Conservation (phyloP, 176 grass and related monocot species). For the Rhynchospora pubera region DNA sequence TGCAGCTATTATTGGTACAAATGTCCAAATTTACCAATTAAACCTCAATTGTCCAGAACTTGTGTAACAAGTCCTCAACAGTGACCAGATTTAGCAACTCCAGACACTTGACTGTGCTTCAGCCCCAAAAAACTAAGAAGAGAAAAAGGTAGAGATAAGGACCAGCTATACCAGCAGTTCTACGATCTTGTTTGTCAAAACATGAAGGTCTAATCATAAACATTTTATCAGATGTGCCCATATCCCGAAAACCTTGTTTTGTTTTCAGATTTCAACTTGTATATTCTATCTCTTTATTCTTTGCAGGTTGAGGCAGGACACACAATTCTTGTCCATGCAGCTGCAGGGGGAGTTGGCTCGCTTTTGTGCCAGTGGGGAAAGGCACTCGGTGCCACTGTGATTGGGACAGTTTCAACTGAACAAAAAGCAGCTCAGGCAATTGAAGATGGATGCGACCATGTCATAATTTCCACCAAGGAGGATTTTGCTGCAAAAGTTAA, state of each 20-base stretch:
- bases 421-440: constrained; percentile 68
- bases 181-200: not conserved
- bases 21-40: not conserved
- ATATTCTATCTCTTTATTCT: not conserved
- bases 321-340: constrained; percentile 67
- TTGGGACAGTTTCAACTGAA: constrained; percentile 81
- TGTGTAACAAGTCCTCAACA: not conserved
- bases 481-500: constrained; percentile 70
- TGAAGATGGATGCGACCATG: constrained; percentile 69
- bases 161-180: not conserved
- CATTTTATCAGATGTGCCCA: too few species aligned
- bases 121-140: not conserved
- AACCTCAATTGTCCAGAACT: not conserved
- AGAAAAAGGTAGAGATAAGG: not conserved
- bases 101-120: not conserved
- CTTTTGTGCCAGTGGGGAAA: constrained; percentile 91
- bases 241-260: not conserved
- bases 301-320: constrained; percentile 64
- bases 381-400: constrained; percentile 78
- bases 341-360: constrained; percentile 82
- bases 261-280: not conserved
- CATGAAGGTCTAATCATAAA: not conserved
- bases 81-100: not conserved
- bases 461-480: constrained; percentile 70
- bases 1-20: not conserved